These are phyloP conservation scores for Capsella bursapastoris DNA, from an alignment of 345 rosid species.

Conservation along the genomic window DNA sequence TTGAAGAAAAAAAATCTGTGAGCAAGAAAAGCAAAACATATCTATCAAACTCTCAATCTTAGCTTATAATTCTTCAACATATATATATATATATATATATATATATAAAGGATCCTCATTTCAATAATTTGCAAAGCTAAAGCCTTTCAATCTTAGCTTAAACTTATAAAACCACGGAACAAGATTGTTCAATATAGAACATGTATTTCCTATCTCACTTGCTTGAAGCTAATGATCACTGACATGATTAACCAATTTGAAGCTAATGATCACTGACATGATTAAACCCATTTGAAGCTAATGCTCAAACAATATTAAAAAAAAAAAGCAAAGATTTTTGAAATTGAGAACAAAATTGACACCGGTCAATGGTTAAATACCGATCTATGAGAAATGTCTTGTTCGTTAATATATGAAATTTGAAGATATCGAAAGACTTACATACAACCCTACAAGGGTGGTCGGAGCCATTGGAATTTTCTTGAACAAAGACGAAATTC, in stretches of 20 bases:
- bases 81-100: neutral
- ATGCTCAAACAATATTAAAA: too few relatives aligned
- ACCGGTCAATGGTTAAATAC: too few relatives aligned
- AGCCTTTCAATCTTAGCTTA: neutral
- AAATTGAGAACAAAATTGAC: too few relatives aligned
- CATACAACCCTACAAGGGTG: neutral
- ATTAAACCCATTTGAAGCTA: too few relatives aligned
- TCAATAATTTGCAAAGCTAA: neutral
- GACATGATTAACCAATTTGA: neutral
- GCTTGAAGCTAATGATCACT: conserved; percentile 14
- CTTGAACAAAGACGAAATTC: neutral
- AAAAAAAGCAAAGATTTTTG: neutral
- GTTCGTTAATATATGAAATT: too few relatives aligned
- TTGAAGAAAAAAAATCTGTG: conserved; percentile 27
- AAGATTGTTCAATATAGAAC: neutral
- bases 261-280: too few relatives aligned
- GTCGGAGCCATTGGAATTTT: neutral
- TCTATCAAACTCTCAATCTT: neutral
- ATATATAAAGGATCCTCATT: neutral
- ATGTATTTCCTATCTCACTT: neutral
- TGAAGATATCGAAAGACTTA: too few relatives aligned
- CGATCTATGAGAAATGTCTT: too few relatives aligned
- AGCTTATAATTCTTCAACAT: neutral
- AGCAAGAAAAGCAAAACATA: conserved; percentile 10
- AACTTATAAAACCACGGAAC: neutral